Evolutionary conservation across 768 basidiomycete species (phyloP).

Genomic region (Gloeostereum incarnatum): DNA sequence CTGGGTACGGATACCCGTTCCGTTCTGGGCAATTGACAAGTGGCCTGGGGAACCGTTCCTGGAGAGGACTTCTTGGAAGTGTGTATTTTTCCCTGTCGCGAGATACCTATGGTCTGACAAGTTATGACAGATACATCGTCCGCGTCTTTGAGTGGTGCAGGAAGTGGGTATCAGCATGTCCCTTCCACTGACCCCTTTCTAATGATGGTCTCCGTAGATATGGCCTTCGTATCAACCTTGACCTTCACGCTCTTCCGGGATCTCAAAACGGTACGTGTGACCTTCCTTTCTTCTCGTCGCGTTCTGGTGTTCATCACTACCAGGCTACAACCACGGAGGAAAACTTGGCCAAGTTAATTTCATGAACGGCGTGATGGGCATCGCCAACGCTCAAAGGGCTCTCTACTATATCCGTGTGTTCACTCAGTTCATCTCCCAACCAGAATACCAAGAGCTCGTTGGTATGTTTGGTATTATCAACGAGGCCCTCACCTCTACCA

Average conservation of each 20-base stretch:
- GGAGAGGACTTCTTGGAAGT: slow-evolving; percentile 66
- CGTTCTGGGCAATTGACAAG: slow-evolving; percentile 81
- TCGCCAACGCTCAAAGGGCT: slow-evolving; percentile 77
- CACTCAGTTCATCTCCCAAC: slow-evolving; percentile 75
- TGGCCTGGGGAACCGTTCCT: slow-evolving; percentile 72
- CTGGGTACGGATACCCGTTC: slow-evolving; percentile 72
- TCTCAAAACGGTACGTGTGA: slow-evolving; percentile 53
- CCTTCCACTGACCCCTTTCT: no score
- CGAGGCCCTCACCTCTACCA: slow-evolving; percentile 40
- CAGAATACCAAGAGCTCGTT: slow-evolving; percentile 51
- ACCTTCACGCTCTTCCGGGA: slow-evolving; percentile 74
- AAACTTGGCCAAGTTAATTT: slow-evolving; percentile 52
- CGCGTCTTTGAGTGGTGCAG: slow-evolving; percentile 72
- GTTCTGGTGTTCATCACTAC: slow-evolving; percentile 4
- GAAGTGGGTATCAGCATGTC: no score
- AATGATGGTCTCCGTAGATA: no score
- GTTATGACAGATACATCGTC: slow-evolving; percentile 48
- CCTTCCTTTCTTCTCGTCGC: slow-evolving; percentile 1
- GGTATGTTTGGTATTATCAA: slow-evolving; percentile 57
- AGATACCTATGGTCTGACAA: not conserved
- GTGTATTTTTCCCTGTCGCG: slow-evolving; percentile 13
- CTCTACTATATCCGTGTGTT: slow-evolving; percentile 69
- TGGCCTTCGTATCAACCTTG: slow-evolving; percentile 71
- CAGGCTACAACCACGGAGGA: slow-evolving; percentile 54
- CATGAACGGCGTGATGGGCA: slow-evolving; percentile 66